A percentile compares a stretch with the other conserved stretches of the same genome.
Evolutionary conservation across 306 rosid genomes (phyloP).

Genomic region (Leucaena leucocephala): DNA sequence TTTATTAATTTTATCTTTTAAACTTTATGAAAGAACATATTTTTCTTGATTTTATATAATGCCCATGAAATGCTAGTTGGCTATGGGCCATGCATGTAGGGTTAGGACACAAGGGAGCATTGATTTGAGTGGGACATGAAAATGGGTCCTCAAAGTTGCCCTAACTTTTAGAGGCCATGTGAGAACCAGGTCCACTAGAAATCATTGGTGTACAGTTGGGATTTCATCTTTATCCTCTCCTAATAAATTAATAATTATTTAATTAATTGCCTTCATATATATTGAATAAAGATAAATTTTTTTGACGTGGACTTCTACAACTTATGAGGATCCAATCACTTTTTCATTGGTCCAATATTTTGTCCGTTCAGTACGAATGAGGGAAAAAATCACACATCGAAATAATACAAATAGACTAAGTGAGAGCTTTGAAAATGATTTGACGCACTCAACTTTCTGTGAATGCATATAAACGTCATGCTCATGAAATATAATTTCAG

Average conservation of each 20-base stretch:
- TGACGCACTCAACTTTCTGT: background rate
- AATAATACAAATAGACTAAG: background rate
- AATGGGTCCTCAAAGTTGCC: constrained; percentile 1
- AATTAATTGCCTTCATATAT: too few species aligned
- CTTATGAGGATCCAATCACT: background rate
- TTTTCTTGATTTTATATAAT: background rate
- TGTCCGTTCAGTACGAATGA: background rate
- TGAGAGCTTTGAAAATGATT: background rate
- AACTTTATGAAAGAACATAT: background rate
- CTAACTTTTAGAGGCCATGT: background rate
- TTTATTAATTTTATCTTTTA: too few species aligned
- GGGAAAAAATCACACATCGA: background rate
- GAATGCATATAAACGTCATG: background rate
- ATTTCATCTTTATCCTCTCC: background rate
- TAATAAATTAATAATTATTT: background rate
- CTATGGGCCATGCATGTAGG: background rate
- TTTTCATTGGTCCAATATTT: background rate
- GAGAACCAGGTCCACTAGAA: constrained; percentile 4
- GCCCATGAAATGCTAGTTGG: background rate
- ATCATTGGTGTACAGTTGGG: constrained; percentile 31
- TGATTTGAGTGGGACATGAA: background rate
- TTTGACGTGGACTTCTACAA: background rate
- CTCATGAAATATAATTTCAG: background rate
- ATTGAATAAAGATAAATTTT: background rate
- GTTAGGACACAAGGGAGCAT: background rate